Evolutionary conservation across 2,329 filamentous ascomycete genomes (phyloP).

Genomic region (Xylariaceae sp.): DNA sequence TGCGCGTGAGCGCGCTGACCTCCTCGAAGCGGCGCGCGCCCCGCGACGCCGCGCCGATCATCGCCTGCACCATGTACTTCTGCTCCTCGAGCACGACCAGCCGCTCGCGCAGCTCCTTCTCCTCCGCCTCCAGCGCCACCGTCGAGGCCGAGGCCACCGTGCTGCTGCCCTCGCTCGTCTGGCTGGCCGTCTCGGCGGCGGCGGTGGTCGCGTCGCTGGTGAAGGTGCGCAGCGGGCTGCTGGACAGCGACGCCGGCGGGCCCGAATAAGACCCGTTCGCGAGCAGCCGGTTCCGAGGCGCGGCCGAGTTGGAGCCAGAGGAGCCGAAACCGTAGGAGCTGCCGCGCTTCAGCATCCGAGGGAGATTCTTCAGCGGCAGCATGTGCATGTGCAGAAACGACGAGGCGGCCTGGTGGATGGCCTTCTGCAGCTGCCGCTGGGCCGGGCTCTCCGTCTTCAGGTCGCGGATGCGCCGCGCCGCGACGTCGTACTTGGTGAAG

Average conservation of each 20-base stretch:
- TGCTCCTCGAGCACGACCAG: constrained; percentile 86
- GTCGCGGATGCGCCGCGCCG: constrained; percentile 74
- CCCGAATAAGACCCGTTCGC: too few relatives aligned
- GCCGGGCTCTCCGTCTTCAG: constrained; percentile 64
- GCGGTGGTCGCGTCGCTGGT: constrained; percentile 35
- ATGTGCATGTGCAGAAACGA: constrained; percentile 84
- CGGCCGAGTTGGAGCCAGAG: constrained; percentile 30
- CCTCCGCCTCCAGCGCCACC: constrained; percentile 71
- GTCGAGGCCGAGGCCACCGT: too few relatives aligned
- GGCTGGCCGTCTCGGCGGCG: constrained; percentile 40
- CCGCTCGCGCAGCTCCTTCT: constrained; percentile 71
- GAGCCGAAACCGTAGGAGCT: too few relatives aligned
- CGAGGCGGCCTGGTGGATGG: constrained; percentile 75
- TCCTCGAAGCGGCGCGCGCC: constrained; percentile 78
- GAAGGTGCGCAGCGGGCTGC: constrained; percentile 38
- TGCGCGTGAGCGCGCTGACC: constrained; percentile 68
- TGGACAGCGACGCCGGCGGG: too few relatives aligned
- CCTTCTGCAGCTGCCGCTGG: constrained; percentile 68
- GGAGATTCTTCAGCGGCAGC: constrained; percentile 73
- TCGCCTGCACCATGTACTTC: constrained; percentile 78
- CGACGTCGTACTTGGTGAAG: constrained; percentile 79
- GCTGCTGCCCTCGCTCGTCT: constrained; percentile 44
- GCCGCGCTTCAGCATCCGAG: constrained; percentile 52
- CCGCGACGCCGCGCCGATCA: constrained; percentile 70
- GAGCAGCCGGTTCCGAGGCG: constrained; percentile 23